Evolutionary conservation across 805 yeast species (phyloP).

Genomic region (Metschnikowia lunata): DNA sequence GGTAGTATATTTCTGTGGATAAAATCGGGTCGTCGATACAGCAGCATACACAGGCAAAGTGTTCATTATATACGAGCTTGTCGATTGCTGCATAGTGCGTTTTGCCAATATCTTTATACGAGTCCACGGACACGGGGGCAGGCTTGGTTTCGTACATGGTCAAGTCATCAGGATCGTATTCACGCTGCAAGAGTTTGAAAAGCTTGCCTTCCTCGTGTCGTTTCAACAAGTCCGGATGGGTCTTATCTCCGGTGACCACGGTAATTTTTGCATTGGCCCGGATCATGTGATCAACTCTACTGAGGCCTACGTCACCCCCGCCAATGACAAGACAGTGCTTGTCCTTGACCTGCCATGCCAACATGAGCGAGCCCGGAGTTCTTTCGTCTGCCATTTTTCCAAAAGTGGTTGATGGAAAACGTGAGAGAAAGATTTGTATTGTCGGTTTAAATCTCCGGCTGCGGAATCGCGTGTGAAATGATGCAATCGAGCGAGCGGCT

Average conservation of each 20-base stretch:
- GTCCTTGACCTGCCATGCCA: conserved; percentile 72
- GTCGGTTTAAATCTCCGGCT: too few species aligned
- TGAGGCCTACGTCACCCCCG: conserved; percentile 72
- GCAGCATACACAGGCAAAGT: conserved; percentile 64
- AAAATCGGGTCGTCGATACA: conserved; percentile 69
- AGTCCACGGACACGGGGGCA: conserved; percentile 6
- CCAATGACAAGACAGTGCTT: conserved; percentile 70
- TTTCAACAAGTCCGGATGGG: conserved; percentile 27
- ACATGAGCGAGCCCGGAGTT: conserved; percentile 43
- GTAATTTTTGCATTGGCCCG: conserved; percentile 69
- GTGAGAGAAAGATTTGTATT: too few species aligned
- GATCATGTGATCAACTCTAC: conserved; percentile 62
- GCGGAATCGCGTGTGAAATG: too few species aligned
- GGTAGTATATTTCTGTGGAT: conserved; percentile 53
- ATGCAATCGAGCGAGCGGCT: too few species aligned
- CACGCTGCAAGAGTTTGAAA: conserved; percentile 37
- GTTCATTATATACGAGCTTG: conserved; percentile 30
- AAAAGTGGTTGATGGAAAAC: too few species aligned
- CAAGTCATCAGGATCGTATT: conserved; percentile 46
- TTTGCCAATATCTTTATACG: conserved; percentile 9
- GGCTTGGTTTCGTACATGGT: conserved; percentile 41
- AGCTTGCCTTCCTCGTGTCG: conserved; percentile 37
- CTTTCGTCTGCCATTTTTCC: background rate
- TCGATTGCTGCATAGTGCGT: conserved; percentile 28
- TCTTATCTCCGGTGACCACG: conserved; percentile 45